Percentiles rank a stretch among this genome's conserved stretches.
These are phyloP conservation scores for Boletales sp. DNA, from an alignment of 768 basidiomycete species.

Conservation along the genomic window DNA sequence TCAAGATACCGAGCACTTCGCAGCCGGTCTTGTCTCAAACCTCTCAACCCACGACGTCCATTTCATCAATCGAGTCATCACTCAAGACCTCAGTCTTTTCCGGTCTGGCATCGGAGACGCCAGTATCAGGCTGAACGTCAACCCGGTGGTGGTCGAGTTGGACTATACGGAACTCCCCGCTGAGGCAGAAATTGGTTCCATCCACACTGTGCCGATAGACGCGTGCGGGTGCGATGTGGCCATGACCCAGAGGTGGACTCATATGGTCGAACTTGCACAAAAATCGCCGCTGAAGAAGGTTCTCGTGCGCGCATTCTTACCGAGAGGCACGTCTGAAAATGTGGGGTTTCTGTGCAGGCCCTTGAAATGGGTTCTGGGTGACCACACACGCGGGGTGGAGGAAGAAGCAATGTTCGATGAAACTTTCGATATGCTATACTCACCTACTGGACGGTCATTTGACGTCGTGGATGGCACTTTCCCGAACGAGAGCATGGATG, in stretches of 20 bases:
- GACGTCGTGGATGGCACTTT: slow-evolving; percentile 21
- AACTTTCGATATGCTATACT: slow-evolving; percentile 26
- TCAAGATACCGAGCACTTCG: neutral
- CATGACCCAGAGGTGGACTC: slow-evolving; percentile 23
- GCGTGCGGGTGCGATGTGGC: slow-evolving; percentile 22
- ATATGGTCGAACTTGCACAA: slow-evolving; percentile 27
- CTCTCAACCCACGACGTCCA: slow-evolving; percentile 20
- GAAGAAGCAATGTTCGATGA: slow-evolving; percentile 17
- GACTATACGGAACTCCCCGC: slow-evolving; percentile 23
- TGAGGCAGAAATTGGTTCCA: slow-evolving; percentile 15
- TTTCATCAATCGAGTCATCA: slow-evolving; percentile 24
- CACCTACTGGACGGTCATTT: slow-evolving; percentile 14
- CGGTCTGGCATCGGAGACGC: slow-evolving; percentile 16
- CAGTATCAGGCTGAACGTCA: neutral
- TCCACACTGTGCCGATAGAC: slow-evolving; percentile 6
- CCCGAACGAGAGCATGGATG: slow-evolving; percentile 14
- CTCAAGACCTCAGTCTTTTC: slow-evolving; percentile 14
- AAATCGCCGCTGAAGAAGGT: slow-evolving; percentile 18
- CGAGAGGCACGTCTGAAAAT: slow-evolving; percentile 20
- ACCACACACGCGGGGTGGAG: slow-evolving; percentile 1
- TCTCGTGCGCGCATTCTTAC: slow-evolving; percentile 28
- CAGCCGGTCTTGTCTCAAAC: slow-evolving; percentile 20
- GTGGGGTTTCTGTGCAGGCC: slow-evolving; percentile 26
- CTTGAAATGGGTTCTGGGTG: slow-evolving; percentile 15
- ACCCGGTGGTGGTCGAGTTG: slow-evolving; percentile 23